Conservation (phyloP, 192 early-diverging fungal species). For the Powellomyces hirtus region DNA sequence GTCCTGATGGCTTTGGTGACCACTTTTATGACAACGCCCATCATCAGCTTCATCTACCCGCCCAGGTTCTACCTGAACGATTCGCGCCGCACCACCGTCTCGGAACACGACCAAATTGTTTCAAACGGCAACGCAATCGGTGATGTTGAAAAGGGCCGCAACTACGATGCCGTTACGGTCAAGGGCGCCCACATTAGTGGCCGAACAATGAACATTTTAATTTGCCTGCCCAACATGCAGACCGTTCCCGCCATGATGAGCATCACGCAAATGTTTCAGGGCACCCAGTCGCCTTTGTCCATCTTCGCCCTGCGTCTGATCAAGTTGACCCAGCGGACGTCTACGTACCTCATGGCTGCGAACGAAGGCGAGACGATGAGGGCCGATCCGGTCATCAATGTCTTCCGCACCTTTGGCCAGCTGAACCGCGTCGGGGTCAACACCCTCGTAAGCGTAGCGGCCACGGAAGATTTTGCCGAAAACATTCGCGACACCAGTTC, state of each 20-base stretch:
- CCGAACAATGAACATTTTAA: conserved; percentile 42
- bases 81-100: not conserved
- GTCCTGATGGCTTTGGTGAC: conserved; percentile 83
- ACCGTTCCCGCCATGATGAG: conserved; percentile 72
- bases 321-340: conserved; percentile 75
- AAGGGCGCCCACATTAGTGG: conserved; percentile 3
- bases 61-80: conserved; percentile 6
- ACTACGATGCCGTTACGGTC: not conserved
- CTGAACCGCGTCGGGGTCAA: conserved; percentile 66
- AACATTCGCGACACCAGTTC: conserved; percentile 58
- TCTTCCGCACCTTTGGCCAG: conserved; percentile 79
- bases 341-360: conserved; percentile 73
- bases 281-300: conserved; percentile 26
- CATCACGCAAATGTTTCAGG: conserved; percentile 55
- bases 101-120: not conserved
- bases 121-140: not conserved
- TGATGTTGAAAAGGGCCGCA: not conserved
- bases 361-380: conserved; percentile 61
- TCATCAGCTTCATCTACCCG: conserved; percentile 71
- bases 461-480: conserved; percentile 66
- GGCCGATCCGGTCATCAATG: conserved; percentile 74
- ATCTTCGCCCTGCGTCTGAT: conserved; percentile 76
- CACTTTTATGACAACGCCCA: conserved; percentile 84
- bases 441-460: conserved; percentile 59
- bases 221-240: conserved; percentile 62